A percentile compares a stretch with the other conserved stretches of the same genome.
Evolutionary conservation across 1,139 yeast genomes (phyloP).

Genomic region (Candida buenavistaensis): DNA sequence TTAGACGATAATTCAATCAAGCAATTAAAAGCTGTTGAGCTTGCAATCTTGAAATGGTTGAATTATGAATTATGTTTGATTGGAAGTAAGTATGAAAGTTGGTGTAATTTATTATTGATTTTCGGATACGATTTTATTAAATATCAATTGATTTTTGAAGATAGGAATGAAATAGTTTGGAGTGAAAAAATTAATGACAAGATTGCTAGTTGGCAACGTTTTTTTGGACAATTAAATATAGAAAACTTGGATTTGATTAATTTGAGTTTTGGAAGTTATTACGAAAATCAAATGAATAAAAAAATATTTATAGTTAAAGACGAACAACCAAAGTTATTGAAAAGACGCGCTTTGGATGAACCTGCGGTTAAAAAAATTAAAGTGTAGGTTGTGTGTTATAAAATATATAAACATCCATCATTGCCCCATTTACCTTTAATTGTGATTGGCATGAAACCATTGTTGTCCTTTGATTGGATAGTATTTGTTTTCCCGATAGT

Average conservation of each 20-base stretch:
- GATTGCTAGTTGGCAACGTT: slow-evolving; percentile 32
- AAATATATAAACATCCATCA: slow-evolving; percentile 69
- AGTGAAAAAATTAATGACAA: slow-evolving; percentile 24
- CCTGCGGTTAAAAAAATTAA: not conserved
- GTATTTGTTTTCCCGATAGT: slow-evolving; percentile 53
- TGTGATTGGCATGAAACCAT: slow-evolving; percentile 64
- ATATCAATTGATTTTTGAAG: slow-evolving; percentile 21
- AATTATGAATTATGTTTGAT: slow-evolving; percentile 58
- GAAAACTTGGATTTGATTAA: slow-evolving; percentile 21
- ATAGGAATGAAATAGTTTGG: slow-evolving; percentile 30
- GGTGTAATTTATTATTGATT: slow-evolving; percentile 50
- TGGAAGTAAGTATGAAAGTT: slow-evolving; percentile 50
- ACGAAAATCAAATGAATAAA: slow-evolving; percentile 34
- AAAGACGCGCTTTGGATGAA: not conserved
- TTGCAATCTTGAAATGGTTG: slow-evolving; percentile 51
- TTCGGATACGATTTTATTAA: slow-evolving; percentile 48
- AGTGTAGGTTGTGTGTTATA: slow-evolving; percentile 5
- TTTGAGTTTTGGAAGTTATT: slow-evolving; percentile 33
- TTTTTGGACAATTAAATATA: slow-evolving; percentile 24
- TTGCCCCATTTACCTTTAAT: slow-evolving; percentile 62
- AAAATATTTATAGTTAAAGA: slow-evolving; percentile 26
- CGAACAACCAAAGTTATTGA: slow-evolving; percentile 2
- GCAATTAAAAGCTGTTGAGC: slow-evolving; percentile 55
- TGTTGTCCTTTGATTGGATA: slow-evolving; percentile 35
- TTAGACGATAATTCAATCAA: slow-evolving; percentile 32